Evolutionary conservation across 495 filamentous ascomycete species (phyloP).

Genomic region (Penicillium flavigenum): DNA sequence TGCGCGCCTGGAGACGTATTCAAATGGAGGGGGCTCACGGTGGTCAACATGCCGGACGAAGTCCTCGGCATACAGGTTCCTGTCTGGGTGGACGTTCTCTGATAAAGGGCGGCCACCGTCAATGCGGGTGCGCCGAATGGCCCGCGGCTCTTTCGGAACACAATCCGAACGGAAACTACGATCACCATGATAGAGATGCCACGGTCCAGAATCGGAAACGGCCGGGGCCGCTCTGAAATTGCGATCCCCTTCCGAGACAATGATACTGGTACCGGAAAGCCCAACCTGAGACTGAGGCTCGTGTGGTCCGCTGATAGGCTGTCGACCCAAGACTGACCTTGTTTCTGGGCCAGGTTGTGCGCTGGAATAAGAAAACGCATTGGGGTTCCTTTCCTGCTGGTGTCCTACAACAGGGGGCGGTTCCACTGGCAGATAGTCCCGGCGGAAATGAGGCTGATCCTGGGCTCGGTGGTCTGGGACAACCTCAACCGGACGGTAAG

Average conservation of each 20-base stretch:
- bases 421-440: constrained; percentile 23
- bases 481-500: constrained; percentile 24
- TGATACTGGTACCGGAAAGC: constrained; percentile 17
- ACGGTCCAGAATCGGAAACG: constrained; percentile 14
- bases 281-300: constrained; percentile 15
- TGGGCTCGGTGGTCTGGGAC: constrained; percentile 20
- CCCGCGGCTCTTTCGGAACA: constrained; percentile 10
- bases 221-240: constrained; percentile 16
- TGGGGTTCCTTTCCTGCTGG: constrained; percentile 17
- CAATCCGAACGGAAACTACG: constrained; percentile 22
- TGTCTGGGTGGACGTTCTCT: constrained; percentile 20
- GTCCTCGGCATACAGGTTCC: constrained; percentile 38
- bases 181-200: constrained; percentile 22
- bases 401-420: constrained; percentile 19
- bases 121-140: constrained; percentile 16
- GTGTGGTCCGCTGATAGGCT: constrained; percentile 17
- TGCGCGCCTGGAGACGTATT: constrained; percentile 22
- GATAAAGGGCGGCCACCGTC: constrained; percentile 19
- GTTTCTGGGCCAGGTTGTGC: constrained; percentile 15
- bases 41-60: constrained; percentile 41
- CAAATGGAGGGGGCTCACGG: constrained; percentile 27
- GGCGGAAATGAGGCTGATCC: constrained; percentile 26
- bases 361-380: constrained; percentile 12
- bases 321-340: constrained; percentile 21
- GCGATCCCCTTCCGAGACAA: constrained; percentile 20